phyloP scores from a whole-genome alignment of 2,329 filamentous ascomycete species.

The Fonsecaea monophora region DNA sequence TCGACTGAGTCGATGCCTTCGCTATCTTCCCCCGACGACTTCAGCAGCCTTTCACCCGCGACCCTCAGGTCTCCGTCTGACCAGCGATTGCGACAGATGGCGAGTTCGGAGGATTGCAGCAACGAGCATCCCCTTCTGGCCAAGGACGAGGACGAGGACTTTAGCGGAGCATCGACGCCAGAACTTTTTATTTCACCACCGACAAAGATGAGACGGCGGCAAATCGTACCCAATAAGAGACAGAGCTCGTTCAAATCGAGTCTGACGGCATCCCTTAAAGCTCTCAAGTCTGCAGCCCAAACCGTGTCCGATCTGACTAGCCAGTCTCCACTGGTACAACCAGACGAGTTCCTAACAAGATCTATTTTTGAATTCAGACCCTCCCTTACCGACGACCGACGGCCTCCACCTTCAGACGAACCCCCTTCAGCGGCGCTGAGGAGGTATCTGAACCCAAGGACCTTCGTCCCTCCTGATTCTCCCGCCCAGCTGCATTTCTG shows the following conservation, averaged over 20 bases:
- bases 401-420: slow-evolving; percentile 61
- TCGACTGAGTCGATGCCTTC: slow-evolving; percentile 66
- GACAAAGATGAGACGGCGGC: slow-evolving; percentile 37
- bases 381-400: slow-evolving; percentile 65
- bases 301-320: slow-evolving; percentile 66
- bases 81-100: slow-evolving; percentile 56
- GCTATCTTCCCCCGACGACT: slow-evolving; percentile 56
- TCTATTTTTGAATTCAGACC: slow-evolving; percentile 64
- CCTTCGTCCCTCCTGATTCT: slow-evolving; percentile 43
- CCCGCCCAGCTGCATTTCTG: slow-evolving; percentile 55
- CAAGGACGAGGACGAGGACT: slow-evolving; percentile 43
- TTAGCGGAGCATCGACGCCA: slow-evolving; percentile 25
- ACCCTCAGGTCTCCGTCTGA: slow-evolving; percentile 48
- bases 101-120: slow-evolving; percentile 62
- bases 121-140: slow-evolving; percentile 64
- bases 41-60: slow-evolving; percentile 54
- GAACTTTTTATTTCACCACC: slow-evolving; percentile 36
- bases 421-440: slow-evolving; percentile 64
- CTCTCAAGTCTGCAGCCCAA: slow-evolving; percentile 66
- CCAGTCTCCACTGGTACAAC: slow-evolving; percentile 55
- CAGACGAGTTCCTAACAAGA: slow-evolving; percentile 66
- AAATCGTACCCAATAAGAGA: slow-evolving; percentile 41
- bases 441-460: slow-evolving; percentile 64
- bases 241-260: slow-evolving; percentile 65
- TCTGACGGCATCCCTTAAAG: slow-evolving; percentile 66